Conservation (phyloP, 1,284 basidiomycete species). For the Caloboletus firmus region DNA sequence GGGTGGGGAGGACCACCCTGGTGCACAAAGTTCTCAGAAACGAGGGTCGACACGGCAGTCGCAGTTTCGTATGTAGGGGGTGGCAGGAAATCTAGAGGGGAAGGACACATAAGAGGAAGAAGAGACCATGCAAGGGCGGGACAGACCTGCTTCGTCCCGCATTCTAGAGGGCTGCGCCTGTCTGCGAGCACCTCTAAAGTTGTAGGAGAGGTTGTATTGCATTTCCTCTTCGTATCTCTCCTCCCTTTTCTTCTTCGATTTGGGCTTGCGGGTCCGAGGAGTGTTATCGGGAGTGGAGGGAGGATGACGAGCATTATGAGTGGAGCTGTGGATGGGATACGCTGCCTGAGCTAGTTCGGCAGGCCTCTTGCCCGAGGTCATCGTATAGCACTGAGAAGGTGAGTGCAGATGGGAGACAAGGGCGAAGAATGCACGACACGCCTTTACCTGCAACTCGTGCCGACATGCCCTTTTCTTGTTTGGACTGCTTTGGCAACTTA, state of each 20-base stretch:
- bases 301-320: slow-evolving; percentile 53
- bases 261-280: slow-evolving; percentile 51
- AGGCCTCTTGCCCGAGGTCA: slow-evolving; percentile 36
- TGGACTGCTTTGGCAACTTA: slow-evolving; percentile 28
- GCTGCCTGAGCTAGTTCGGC: slow-evolving; percentile 35
- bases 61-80: slow-evolving; percentile 35
- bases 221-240: slow-evolving; percentile 39
- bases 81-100: slow-evolving; percentile 30
- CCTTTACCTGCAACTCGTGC: slow-evolving; percentile 37
- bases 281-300: slow-evolving; percentile 53
- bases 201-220: slow-evolving; percentile 36
- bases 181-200: slow-evolving; percentile 34
- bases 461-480: slow-evolving; percentile 38
- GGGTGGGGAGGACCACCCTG: slow-evolving; percentile 27
- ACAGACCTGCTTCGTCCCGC: slow-evolving; percentile 31
- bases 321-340: slow-evolving; percentile 57
- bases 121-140: not conserved
- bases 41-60: slow-evolving; percentile 32
- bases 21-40: slow-evolving; percentile 34
- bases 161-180: slow-evolving; percentile 29
- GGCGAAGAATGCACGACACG: slow-evolving; percentile 38
- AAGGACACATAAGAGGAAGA: not conserved
- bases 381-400: slow-evolving; percentile 37
- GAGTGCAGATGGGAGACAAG: slow-evolving; percentile 40
- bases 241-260: slow-evolving; percentile 37